Evolutionary conservation across 176 grass and related monocot species (phyloP).

Genomic region (Carex scoparia): DNA sequence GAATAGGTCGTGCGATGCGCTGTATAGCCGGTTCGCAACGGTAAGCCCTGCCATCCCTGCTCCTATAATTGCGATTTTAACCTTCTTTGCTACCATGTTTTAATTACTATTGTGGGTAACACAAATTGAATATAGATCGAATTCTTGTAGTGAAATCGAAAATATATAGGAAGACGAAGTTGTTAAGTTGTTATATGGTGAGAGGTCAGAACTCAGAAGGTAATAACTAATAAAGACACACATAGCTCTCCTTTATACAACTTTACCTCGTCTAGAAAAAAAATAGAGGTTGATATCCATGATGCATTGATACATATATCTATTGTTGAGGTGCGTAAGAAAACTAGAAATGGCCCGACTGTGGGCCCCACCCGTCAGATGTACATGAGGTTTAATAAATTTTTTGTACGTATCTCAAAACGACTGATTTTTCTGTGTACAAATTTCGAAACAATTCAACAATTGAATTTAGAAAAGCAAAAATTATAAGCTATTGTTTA

Average conservation of each 20-base stretch:
- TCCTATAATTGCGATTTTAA: conserved; percentile 54
- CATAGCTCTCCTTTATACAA: neutral
- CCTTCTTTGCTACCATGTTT: conserved; percentile 51
- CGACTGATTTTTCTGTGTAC: too few species aligned
- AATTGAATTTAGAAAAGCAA: too few species aligned
- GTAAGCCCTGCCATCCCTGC: conserved; percentile 77
- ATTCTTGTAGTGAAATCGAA: neutral
- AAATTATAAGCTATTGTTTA: too few species aligned
- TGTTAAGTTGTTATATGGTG: neutral
- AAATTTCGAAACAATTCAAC: too few species aligned
- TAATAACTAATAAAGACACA: neutral
- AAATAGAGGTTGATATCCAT: neutral
- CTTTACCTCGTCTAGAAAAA: too few species aligned
- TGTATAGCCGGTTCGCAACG: conserved; percentile 53
- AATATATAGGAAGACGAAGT: neutral
- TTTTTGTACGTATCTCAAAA: too few species aligned
- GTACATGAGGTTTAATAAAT: neutral
- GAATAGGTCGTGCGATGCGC: conserved; percentile 37
- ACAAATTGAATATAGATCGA: neutral
- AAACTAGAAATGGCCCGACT: neutral
- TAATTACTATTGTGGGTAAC: conserved; percentile 3
- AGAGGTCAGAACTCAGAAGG: neutral
- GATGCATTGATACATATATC: neutral
- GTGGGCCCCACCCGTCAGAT: neutral
- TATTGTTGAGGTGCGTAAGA: neutral